These are phyloP conservation scores for Talaromyces ruber DNA, from an alignment of 495 filamentous ascomycete genomes.

Conservation along the genomic window DNA sequence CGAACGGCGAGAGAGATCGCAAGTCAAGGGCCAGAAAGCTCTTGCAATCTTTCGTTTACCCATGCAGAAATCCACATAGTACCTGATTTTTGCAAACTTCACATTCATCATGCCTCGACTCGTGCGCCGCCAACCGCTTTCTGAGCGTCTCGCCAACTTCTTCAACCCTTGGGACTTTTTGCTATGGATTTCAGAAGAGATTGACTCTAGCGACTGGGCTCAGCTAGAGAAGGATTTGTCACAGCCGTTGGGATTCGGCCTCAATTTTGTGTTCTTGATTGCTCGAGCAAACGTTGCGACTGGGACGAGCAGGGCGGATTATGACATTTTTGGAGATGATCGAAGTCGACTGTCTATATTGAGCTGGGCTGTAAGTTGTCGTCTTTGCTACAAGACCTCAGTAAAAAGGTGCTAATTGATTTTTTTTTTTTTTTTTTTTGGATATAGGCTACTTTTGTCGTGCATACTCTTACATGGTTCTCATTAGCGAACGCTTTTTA, in stretches of 20 bases:
- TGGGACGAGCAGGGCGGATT: slow-evolving; percentile 32
- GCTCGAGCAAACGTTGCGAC: slow-evolving; percentile 64
- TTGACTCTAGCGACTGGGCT: slow-evolving; percentile 84
- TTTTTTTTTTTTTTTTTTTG: too few species aligned
- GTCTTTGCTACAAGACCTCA: not conserved
- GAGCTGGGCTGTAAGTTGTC: slow-evolving; percentile 65
- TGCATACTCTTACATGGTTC: slow-evolving; percentile 55
- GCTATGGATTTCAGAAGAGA: slow-evolving; percentile 80
- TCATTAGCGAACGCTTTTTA: slow-evolving; percentile 70
- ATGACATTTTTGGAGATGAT: slow-evolving; percentile 82
- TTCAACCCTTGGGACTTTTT: slow-evolving; percentile 85
- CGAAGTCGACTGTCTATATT: slow-evolving; percentile 52
- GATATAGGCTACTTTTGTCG: slow-evolving; percentile 54
- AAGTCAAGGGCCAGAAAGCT: slow-evolving; percentile 1
- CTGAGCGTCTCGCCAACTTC: slow-evolving; percentile 65
- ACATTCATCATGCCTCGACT: slow-evolving; percentile 58
- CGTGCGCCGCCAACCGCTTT: slow-evolving; percentile 67
- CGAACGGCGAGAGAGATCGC: not conserved
- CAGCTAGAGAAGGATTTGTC: slow-evolving; percentile 65
- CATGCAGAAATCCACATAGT: not conserved
- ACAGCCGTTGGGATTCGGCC: slow-evolving; percentile 57
- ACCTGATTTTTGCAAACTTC: not conserved
- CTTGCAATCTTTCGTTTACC: slow-evolving; percentile 3
- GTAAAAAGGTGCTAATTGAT: too few species aligned
- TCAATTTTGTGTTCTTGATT: slow-evolving; percentile 76